Evolutionary conservation across 1,284 basidiomycete species (phyloP).

Genomic region (Fomitopsis pinicola): DNA sequence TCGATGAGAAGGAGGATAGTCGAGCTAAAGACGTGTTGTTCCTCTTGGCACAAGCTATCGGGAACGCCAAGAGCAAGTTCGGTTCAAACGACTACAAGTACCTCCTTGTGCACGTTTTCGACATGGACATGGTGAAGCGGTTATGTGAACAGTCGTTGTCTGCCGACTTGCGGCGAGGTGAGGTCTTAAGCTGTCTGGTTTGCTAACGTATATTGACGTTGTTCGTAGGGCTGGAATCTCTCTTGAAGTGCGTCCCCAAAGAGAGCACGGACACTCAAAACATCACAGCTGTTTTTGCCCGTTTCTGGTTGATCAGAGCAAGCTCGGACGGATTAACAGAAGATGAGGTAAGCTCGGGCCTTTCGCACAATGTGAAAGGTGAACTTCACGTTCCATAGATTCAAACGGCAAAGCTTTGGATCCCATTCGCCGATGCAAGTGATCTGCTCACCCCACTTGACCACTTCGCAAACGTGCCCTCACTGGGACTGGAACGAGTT

Average conservation of each 20-base stretch:
- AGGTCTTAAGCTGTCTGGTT: not conserved
- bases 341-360: conserved; percentile 12
- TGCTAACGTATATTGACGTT: not conserved
- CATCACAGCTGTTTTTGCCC: conserved; percentile 16
- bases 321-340: too few relatives aligned
- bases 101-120: not conserved
- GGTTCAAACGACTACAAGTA: not conserved
- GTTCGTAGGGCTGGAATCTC: not conserved
- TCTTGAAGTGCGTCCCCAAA: not conserved
- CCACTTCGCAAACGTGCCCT: conserved; percentile 28
- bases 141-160: conserved; percentile 15
- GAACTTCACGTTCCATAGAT: conserved; percentile 1
- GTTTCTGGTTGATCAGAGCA: conserved; percentile 25
- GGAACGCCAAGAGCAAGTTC: not conserved
- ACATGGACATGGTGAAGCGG: not conserved
- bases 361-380: not conserved
- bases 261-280: not conserved
- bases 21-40: conserved; percentile 8
- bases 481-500: not conserved
- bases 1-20: not conserved
- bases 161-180: conserved; percentile 30
- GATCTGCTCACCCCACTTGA: conserved; percentile 28
- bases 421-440: conserved; percentile 37
- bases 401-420: conserved; percentile 37
- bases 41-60: conserved; percentile 13